phyloP scores from a whole-genome alignment of 768 basidiomycete species.

The Neoboletus brunneissimus region DNA sequence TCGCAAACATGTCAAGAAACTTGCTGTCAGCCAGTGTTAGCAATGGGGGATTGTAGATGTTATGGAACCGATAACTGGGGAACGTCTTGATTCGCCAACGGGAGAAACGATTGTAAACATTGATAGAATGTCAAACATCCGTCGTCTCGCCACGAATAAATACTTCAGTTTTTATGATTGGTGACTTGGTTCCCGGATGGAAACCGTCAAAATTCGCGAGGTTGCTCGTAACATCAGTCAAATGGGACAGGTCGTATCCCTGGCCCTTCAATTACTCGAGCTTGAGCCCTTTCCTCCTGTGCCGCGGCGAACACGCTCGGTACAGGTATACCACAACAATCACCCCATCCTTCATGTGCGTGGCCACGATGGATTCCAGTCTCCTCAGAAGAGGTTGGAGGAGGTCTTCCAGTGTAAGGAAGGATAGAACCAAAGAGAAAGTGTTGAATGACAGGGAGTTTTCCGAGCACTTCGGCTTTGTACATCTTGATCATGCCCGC shows the following conservation, averaged over 20 bases:
- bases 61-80: background rate
- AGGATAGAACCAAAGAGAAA: conserved; percentile 89
- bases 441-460: conserved; percentile 95
- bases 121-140: background rate
- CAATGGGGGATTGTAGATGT: background rate
- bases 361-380: conserved; percentile 21
- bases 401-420: conserved; percentile 59
- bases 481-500: conserved; percentile 98
- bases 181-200: too few relatives aligned
- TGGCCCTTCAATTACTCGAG: conserved; percentile 48
- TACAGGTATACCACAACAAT: conserved; percentile 89
- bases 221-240: conserved; percentile 43
- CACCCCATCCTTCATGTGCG: conserved; percentile 68
- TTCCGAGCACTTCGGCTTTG: conserved; percentile 88
- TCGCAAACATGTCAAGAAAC: background rate
- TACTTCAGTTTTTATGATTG: too few relatives aligned
- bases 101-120: background rate
- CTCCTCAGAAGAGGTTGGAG: conserved; percentile 29
- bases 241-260: conserved; percentile 79
- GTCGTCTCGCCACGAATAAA: background rate
- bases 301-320: conserved; percentile 82
- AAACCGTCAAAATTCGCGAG: background rate
- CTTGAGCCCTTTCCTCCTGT: conserved; percentile 37
- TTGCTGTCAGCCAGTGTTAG: too few relatives aligned
- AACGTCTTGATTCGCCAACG: background rate